Evolutionary conservation across 73 alveolate genomes (phyloP), one percentile per base, ranked within the genome.

Genomic region (Blepharisma japonicum): DNA sequence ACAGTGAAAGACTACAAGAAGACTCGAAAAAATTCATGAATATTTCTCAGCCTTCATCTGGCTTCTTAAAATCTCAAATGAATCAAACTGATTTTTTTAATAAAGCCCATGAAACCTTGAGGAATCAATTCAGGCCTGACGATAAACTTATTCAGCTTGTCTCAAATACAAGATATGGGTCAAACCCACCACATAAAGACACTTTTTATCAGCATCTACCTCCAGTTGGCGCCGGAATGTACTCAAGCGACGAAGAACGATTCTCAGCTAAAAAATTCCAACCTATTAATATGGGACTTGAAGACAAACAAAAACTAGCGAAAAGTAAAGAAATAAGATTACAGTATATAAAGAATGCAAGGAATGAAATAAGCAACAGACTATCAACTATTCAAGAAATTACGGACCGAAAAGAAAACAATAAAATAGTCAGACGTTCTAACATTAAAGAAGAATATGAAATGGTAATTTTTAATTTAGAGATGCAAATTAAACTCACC

Each of bases 121-220:
- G 55, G 47, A 55, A 85, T 18, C 77, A 79, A 21, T 85, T 71
- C 46, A 9, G 82, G 45, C 89, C 92, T 5, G 72, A 84, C 2
- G 77, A 82, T 51, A 68, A 48, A 55, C 55, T 55, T 38, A 70
- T 42, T 20, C 68, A 85, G 6, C 45, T 54, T 0, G 21, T 71
- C n/a, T 71, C 83, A 25, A 66, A 71, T 38, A 85, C 88, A 1
- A 85, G 92, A 82, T 85, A 78, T 81, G 88, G 89, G 39, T 71
- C 85, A 6, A 85, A 81, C 23, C 92, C 89, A 45, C 87, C 71
- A n/a, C 78, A 54, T 56, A 50, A 85, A 49, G 71, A 85, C 25
- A 85, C 89, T 5, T 85, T 80, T 18, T 55, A 51, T 21, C 45
- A 70, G 14, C 68, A 70, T 46, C 78, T 72, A 32, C 86, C 86